phyloP scores from a whole-genome alignment of 306 rosid genomes.

The Delonix regia region DNA sequence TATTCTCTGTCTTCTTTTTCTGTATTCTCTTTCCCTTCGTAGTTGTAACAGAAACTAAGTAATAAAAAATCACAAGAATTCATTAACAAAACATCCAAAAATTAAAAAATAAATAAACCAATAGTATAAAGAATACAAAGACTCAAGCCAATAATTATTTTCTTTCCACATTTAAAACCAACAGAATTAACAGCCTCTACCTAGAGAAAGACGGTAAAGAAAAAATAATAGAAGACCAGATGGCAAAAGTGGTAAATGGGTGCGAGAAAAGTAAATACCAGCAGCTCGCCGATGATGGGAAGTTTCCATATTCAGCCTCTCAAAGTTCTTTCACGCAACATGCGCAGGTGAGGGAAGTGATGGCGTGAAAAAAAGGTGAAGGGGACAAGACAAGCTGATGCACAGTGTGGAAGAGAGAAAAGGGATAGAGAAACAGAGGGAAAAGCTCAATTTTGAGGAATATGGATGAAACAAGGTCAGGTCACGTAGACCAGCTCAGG shows the following conservation, averaged over 20 bases:
- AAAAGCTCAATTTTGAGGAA: background rate
- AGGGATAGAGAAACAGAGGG: background rate
- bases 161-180: background rate
- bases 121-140: background rate
- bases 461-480: background rate
- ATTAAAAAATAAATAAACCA: background rate
- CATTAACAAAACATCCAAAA: background rate
- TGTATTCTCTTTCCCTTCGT: background rate
- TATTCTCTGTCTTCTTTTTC: background rate
- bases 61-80: background rate
- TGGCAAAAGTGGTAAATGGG: conserved; percentile 14
- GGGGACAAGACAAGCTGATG: background rate
- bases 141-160: background rate
- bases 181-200: background rate
- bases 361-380: conserved; percentile 1
- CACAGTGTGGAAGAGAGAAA: background rate
- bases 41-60: background rate
- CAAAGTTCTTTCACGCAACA: background rate
- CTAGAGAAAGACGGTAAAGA: background rate
- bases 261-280: background rate
- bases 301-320: conserved; percentile 19
- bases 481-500: background rate
- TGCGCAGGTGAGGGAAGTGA: background rate
- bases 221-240: background rate
- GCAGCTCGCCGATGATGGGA: background rate